phyloP scores from a whole-genome alignment of 2,329 filamentous ascomycete genomes.

The Alternaria conjuncta region DNA sequence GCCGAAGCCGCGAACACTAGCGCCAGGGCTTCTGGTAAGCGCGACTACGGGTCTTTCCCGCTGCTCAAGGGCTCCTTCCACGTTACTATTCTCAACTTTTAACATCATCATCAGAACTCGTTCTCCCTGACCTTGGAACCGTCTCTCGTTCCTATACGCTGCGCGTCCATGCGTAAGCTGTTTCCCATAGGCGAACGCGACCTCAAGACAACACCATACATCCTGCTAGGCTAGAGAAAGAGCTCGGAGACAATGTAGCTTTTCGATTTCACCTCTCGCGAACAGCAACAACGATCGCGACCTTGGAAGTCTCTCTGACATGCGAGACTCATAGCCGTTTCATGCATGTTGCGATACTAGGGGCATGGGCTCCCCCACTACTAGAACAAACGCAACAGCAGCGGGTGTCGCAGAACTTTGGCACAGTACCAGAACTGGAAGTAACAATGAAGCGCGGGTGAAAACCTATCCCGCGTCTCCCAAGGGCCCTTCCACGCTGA shows the following conservation, averaged over 20 bases:
- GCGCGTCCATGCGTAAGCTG: not conserved
- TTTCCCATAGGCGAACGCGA: not conserved
- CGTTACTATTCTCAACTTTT: not conserved
- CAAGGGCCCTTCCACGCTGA: not conserved
- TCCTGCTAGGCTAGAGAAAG: not conserved
- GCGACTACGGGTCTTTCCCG: not conserved
- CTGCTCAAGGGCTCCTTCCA: not conserved
- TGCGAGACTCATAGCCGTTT: not conserved
- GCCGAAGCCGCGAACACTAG: conserved; percentile 10
- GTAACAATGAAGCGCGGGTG: not conserved
- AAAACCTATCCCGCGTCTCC: not conserved
- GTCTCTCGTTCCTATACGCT: not conserved
- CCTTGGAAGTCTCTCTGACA: not conserved
- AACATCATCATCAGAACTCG: not conserved
- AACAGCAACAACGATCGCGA: not conserved
- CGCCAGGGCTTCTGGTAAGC: not conserved
- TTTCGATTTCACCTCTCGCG: not conserved
- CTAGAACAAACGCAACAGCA: not conserved
- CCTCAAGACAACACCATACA: not conserved
- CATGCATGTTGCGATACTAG: not conserved
- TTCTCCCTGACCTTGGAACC: not conserved
- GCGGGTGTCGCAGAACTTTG: not conserved
- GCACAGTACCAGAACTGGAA: not conserved
- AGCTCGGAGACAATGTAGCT: not conserved
- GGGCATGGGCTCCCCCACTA: not conserved